Base-by-base conservation (phyloP, 2,329 filamentous ascomycete species). In the Cercospora sesami region DNA sequence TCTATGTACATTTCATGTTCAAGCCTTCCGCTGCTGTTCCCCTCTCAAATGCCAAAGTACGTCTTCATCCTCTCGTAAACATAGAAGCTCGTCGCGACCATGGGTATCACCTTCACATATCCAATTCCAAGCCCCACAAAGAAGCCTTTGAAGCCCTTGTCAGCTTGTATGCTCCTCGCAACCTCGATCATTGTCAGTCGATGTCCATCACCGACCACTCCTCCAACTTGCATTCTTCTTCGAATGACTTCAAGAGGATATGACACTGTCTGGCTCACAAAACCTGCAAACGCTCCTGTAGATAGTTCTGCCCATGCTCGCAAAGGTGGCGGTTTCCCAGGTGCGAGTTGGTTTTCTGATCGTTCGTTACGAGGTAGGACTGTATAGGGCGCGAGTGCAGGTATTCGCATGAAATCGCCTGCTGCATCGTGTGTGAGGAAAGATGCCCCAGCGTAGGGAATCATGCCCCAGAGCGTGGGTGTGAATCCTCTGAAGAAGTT, bases 401-500 rank as follows among this genome's bases (percentile, higher is more conserved):
- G 89, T 65, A 86, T 85, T 18, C 94, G 92, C 74, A 99, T 86
- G 58, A 95, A 76, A 79, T 99, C 95, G 69, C 92, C 92, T 48
- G 91, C 88, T 4, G 92, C 93, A 79, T 99, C 95, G 81, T 99
- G 95, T 0, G 93, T 96, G 48, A 99, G 86, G 81, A 99, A 99
- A 1, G 93, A 97, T 76, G 96, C 90, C 74, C 95, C 95, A 1
- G 95, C 95, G 77, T 99, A 99, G 0, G 95, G 95, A 0, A 99
- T 83, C 94, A 99, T 99, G 74, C 95, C 95, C 68, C 96, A 84
- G 5, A 99, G 80, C 0, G 95, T 98, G 0, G 94, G 92, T 0
- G 89, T 88, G 79, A 99, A 99, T 60, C 95, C 95, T 60, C 95
- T 89, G 81, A 97, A 99, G 79, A 99, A 99, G 80, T 99, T 99